Evolutionary conservation across 2,329 filamentous ascomycete genomes (phyloP).

Genomic region (Annulohypoxylon truncatum): DNA sequence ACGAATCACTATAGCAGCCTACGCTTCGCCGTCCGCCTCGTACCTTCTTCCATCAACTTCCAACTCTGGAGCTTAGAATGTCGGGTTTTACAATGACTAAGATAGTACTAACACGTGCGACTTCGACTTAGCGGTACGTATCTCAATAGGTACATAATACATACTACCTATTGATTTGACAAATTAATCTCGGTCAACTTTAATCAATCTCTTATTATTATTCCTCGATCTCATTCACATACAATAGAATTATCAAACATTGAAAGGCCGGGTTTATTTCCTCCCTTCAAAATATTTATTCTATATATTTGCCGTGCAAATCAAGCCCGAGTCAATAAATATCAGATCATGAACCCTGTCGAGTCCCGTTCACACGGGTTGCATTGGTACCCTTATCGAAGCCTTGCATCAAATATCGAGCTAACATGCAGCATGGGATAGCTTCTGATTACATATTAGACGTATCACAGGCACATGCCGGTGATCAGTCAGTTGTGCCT

Average conservation of each 20-base stretch:
- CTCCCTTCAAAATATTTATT: neutral
- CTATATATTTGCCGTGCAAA: neutral
- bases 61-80: neutral
- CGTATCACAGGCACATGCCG: neutral
- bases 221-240: neutral
- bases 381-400: neutral
- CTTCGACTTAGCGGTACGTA: neutral
- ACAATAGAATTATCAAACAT: neutral
- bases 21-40: neutral
- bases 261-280: neutral
- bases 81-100: neutral
- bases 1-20: constrained; percentile 22
- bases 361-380: neutral
- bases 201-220: too few species aligned
- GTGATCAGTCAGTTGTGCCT: neutral
- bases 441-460: neutral
- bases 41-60: neutral
- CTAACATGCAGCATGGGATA: neutral
- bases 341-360: constrained; percentile 13
- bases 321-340: neutral
- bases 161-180: neutral
- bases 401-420: neutral
- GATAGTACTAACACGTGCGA: neutral
- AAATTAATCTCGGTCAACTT: too few species aligned
- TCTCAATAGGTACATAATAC: neutral